phyloP scores from a whole-genome alignment of 345 rosid genomes.

The Citrus glauca region DNA sequence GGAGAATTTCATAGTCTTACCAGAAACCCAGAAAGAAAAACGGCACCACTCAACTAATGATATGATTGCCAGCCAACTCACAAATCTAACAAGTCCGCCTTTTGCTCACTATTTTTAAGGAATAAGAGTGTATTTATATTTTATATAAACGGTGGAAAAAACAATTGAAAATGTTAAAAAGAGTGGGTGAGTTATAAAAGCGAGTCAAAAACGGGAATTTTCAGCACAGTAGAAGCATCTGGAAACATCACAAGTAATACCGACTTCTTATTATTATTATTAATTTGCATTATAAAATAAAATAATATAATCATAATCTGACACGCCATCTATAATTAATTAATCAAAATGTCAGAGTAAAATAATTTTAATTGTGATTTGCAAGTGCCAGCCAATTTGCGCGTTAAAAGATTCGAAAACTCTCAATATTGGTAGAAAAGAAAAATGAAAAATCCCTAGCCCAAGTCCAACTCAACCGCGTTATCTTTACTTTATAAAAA shows the following conservation, averaged over 20 bases:
- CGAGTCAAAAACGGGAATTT: neutral
- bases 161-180: too few species aligned
- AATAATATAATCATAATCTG: too few species aligned
- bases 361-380: neutral
- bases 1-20: neutral
- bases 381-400: neutral
- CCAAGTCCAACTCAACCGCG: conserved; percentile 5
- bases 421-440: neutral
- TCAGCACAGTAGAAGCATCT: conserved; percentile 18
- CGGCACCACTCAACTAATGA: neutral
- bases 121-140: neutral
- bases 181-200: neutral
- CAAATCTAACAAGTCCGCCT: neutral
- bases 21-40: conserved; percentile 1
- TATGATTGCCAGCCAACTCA: neutral
- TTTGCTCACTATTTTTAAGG: neutral
- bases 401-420: neutral
- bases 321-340: neutral
- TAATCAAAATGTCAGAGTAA: neutral
- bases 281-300: too few species aligned
- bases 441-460: neutral
- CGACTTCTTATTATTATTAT: neutral
- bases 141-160: neutral
- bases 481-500: too few species aligned
- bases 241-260: neutral